These are phyloP conservation scores for Glycine latifolia DNA, from an alignment of 306 rosid genomes.

Conservation along the genomic window DNA sequence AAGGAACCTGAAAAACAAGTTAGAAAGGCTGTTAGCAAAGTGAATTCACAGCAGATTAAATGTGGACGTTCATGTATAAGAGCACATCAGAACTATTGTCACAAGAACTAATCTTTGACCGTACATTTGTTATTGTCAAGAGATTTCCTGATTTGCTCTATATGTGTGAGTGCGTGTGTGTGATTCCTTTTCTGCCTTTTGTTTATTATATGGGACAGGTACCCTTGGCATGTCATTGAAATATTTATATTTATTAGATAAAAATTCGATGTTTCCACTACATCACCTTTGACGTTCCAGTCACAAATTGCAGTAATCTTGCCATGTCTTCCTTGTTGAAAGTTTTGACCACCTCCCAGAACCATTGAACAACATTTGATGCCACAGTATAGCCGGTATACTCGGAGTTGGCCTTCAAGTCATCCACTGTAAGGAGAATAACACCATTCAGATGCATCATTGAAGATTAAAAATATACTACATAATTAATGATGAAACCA, in stretches of 20 bases:
- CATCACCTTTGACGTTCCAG: conserved; percentile 97
- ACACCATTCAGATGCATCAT: conserved; percentile 44
- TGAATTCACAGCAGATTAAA: conserved; percentile 24
- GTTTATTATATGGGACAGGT: neutral
- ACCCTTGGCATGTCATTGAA: neutral
- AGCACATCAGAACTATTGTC: neutral
- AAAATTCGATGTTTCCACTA: conserved; percentile 27
- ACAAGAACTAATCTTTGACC: neutral
- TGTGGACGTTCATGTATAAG: neutral
- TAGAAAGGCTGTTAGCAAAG: conserved; percentile 28
- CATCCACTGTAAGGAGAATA: conserved; percentile 80
- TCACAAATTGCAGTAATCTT: conserved; percentile 95
- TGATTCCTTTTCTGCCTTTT: neutral
- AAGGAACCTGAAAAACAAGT: conserved; percentile 80
- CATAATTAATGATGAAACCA: conserved; percentile 1
- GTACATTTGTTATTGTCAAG: neutral
- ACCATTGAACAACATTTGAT: conserved; percentile 92
- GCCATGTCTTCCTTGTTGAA: conserved; percentile 99
- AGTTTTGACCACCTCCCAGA: conserved; percentile 93
- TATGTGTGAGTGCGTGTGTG: too few relatives aligned
- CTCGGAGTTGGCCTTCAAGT: conserved; percentile 87
- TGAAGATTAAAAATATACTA: conserved; percentile 31
- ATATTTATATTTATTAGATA: conserved; percentile 10
- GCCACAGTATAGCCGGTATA: conserved; percentile 94
- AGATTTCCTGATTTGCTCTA: neutral